Evolutionary conservation across 1,139 yeast species (phyloP), one percentile per base, ranked within the genome.

Genomic region (Pichia sp.): DNA sequence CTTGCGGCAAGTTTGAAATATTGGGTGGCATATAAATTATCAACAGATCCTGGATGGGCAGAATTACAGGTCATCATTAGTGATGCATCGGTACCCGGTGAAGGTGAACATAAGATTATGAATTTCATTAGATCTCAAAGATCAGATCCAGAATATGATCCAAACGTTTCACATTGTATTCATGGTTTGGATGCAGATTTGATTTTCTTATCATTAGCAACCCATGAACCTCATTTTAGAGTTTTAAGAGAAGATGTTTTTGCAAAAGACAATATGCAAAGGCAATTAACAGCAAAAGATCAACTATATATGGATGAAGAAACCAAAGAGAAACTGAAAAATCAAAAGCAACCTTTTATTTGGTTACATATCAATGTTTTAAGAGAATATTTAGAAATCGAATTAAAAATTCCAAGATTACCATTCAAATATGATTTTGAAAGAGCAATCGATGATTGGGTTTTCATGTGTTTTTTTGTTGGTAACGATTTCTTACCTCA

Each of bases 401-500:
- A 94, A 63, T 71, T 94, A 45, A 73, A 69, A 49, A 78, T 85
- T 28, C 87, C 90, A 2, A 73, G 82, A 39, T 62, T 83, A 29
- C 74, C 87, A 1, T 83, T 86, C 57, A 76, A 80, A 20, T 89
- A 84, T 65, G 97, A 92, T 61, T 66, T 89, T 50, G 99, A 94
- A 66, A 74, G 98, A 48, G 97, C 97, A 3, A 82, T 94, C 50
- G 99, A 94, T 62, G 99, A 94, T 67, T 94, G 98, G 98, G 90
- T 94, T 20, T 94, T 94, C 56, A 84, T 94, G 90, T 92, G 97
- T 74, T 94, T 94, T 69, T 94, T 94, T 62, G 95, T 92, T 48
- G 99, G 99, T 63, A 94, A 94, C 62, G 99, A 94, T 78, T 94
- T 94, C 72, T 71, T 94, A 60, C 99, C 99, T 2, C 98, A 92